Percentiles rank a stretch among this genome's conserved stretches.
These are phyloP conservation scores for Prunus fruticosa DNA, from an alignment of 306 rosid species.

Conservation along the genomic window DNA sequence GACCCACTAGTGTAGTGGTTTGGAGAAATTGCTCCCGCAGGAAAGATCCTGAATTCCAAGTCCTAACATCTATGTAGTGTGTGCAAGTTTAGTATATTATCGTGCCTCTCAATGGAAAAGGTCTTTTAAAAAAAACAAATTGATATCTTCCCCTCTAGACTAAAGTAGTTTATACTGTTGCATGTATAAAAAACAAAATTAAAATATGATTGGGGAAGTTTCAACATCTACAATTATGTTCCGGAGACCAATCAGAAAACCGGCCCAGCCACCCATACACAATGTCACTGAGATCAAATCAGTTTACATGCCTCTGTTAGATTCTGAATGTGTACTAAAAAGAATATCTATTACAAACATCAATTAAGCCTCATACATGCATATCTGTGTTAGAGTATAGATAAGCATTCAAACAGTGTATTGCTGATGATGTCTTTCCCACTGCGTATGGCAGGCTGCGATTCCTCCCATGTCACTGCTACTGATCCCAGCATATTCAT, in stretches of 20 bases:
- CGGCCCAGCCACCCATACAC: too few relatives aligned
- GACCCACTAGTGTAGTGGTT: too few relatives aligned
- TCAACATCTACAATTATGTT: neutral
- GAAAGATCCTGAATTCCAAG: too few relatives aligned
- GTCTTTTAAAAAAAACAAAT: too few relatives aligned
- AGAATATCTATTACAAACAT: neutral
- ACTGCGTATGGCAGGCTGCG: conserved; percentile 6
- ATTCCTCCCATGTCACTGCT: conserved; percentile 19
- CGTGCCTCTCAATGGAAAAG: too few relatives aligned
- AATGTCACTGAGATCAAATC: neutral
- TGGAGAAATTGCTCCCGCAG: too few relatives aligned
- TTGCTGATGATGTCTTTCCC: conserved; percentile 9
- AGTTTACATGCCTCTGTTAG: conserved; percentile 3
- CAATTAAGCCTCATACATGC: neutral
- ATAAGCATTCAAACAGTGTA: conserved; percentile 16
- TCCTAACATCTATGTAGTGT: too few relatives aligned
- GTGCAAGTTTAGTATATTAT: too few relatives aligned
- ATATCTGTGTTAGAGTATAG: neutral
- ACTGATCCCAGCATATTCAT: neutral
- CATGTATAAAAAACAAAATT: too few relatives aligned
- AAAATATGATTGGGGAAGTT: neutral
- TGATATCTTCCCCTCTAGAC: too few relatives aligned
- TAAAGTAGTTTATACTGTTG: too few relatives aligned
- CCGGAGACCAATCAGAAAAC: too few relatives aligned
- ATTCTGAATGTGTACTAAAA: neutral